phyloP scores from a whole-genome alignment of 345 rosid species.

The Eucalyptus cloeziana region DNA sequence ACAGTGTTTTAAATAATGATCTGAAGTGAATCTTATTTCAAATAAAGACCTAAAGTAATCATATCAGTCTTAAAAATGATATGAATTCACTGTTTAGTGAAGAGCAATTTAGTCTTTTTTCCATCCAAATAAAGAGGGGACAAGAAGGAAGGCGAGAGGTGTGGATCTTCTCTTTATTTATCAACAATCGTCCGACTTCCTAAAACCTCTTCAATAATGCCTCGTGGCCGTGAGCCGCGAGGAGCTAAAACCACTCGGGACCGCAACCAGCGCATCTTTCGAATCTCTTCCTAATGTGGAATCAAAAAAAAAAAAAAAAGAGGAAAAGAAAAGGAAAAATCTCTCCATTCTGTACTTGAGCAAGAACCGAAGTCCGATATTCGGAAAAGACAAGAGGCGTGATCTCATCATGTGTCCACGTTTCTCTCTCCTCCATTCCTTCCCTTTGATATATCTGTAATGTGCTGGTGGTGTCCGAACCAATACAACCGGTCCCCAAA shows the following conservation, averaged over 20 bases:
- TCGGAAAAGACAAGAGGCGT: not conserved
- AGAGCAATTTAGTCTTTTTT: no score
- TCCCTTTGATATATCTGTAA: not conserved
- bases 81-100: no score
- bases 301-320: no score
- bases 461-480: not conserved
- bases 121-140: no score
- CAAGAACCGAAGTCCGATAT: no score
- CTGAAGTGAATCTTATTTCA: accelerated
- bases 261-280: not conserved
- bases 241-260: not conserved
- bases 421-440: not conserved
- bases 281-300: not conserved
- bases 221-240: not conserved
- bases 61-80: no score
- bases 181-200: not conserved
- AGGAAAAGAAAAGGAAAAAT: no score
- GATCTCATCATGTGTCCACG: not conserved
- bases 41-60: no score
- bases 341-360: not conserved
- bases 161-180: not conserved
- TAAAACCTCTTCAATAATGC: not conserved
- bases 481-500: not conserved
- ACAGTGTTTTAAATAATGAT: no score
- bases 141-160: not conserved